These are phyloP conservation scores for Plicaturopsis crispa DNA, from an alignment of 768 basidiomycete species.

Conservation along the genomic window DNA sequence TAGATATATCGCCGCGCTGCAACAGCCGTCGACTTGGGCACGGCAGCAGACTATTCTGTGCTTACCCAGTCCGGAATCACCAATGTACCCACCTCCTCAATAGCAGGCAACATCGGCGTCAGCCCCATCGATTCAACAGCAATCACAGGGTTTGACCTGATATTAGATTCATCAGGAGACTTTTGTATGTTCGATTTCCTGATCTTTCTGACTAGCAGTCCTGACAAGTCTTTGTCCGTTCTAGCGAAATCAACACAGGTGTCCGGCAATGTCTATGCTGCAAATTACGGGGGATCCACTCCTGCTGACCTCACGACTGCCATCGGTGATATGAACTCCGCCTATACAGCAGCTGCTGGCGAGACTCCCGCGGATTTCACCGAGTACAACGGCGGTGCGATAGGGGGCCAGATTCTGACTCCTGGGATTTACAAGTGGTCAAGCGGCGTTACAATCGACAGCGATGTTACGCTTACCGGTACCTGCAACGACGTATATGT, in stretches of 20 bases:
- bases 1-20: too few species aligned
- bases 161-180: conserved; percentile 7
- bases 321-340: conserved; percentile 15
- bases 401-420: conserved; percentile 12
- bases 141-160: conserved; percentile 16
- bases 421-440: conserved; percentile 15
- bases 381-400: conserved; percentile 11
- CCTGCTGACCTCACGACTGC: conserved; percentile 13
- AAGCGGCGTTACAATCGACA: conserved; percentile 9
- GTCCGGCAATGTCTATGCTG: conserved; percentile 14
- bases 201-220: too few species aligned
- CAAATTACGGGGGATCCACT: conserved; percentile 13
- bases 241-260: conserved; percentile 15
- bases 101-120: conserved; percentile 13
- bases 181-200: too few species aligned
- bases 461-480: conserved; percentile 7
- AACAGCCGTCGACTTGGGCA: conserved; percentile 7
- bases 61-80: conserved; percentile 9
- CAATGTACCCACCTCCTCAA: conserved; percentile 9
- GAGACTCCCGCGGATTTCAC: conserved; percentile 10
- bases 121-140: conserved; percentile 13
- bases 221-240: too few species aligned
- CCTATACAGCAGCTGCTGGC: conserved; percentile 12
- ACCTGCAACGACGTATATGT: conserved; percentile 7
- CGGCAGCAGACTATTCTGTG: conserved; percentile 8